Evolutionary conservation across 2,329 filamentous ascomycete species (phyloP).

Genomic region (Fusarium tjaetaba): DNA sequence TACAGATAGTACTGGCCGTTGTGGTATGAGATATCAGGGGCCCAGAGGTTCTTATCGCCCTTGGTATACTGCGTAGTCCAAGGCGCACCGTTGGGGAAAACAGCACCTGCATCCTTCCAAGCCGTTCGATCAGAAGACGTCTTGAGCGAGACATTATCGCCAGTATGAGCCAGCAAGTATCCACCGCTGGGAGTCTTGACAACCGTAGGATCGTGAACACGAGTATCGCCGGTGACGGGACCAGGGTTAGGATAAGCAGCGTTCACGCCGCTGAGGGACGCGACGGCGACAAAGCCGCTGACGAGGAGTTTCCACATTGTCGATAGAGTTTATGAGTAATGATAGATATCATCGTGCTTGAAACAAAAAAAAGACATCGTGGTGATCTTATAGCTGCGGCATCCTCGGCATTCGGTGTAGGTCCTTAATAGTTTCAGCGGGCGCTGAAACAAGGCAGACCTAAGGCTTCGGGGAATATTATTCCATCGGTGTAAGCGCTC

Average conservation of each 20-base stretch:
- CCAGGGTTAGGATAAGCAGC: slow-evolving; percentile 34
- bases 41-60: slow-evolving; percentile 52
- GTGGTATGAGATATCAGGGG: slow-evolving; percentile 62
- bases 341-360: not conserved
- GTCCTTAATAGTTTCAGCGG: slow-evolving; percentile 28
- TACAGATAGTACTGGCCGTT: slow-evolving; percentile 47
- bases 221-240: slow-evolving; percentile 38
- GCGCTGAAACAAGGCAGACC: not conserved
- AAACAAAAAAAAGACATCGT: not conserved
- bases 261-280: slow-evolving; percentile 14
- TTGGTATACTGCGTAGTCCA: slow-evolving; percentile 47
- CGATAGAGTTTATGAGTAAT: not conserved
- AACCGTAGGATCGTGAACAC: slow-evolving; percentile 45
- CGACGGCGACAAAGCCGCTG: slow-evolving; percentile 36
- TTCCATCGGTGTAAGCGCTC: slow-evolving; percentile 18
- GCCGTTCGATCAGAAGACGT: slow-evolving; percentile 47
- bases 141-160: slow-evolving; percentile 44
- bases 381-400: slow-evolving; percentile 1
- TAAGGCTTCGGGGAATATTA: not conserved
- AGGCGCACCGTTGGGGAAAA: slow-evolving; percentile 45
- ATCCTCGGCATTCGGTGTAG: not conserved
- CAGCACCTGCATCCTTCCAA: slow-evolving; percentile 45
- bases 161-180: slow-evolving; percentile 45
- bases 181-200: slow-evolving; percentile 44
- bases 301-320: slow-evolving; percentile 36